A percentile compares a stretch with the other conserved stretches of the same genome.
These are phyloP conservation scores for Aphanomyces astaci DNA, from an alignment of 352 stramenopile genomes.

Conservation along the genomic window DNA sequence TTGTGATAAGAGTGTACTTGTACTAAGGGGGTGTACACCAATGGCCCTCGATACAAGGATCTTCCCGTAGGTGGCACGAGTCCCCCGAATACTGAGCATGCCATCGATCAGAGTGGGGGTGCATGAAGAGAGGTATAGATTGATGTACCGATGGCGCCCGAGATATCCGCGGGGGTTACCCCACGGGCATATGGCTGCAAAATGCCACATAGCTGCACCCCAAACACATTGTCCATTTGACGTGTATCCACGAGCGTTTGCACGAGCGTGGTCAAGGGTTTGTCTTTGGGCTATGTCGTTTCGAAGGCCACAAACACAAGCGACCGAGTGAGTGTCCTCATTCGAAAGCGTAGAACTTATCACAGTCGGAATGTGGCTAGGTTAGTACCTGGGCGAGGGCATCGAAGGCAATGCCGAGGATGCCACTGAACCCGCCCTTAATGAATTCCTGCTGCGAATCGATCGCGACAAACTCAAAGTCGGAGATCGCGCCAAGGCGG, in stretches of 20 bases:
- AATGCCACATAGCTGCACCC: slow-evolving; percentile 64
- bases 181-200: slow-evolving; percentile 44
- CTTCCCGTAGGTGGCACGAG: slow-evolving; percentile 37
- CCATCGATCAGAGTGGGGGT: slow-evolving; percentile 31
- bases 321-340: too few species aligned
- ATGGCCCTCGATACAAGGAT: slow-evolving; percentile 47
- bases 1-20: too few species aligned
- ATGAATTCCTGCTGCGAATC: slow-evolving; percentile 54
- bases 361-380: too few species aligned
- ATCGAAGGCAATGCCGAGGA: slow-evolving; percentile 56
- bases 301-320: too few species aligned
- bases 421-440: slow-evolving; percentile 61
- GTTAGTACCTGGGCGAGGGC: slow-evolving; percentile 40
- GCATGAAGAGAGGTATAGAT: too few species aligned
- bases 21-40: slow-evolving; percentile 67
- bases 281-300: slow-evolving; percentile 35
- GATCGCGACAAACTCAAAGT: slow-evolving; percentile 57
- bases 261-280: slow-evolving; percentile 51
- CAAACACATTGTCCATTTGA: slow-evolving; percentile 49
- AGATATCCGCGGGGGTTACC: slow-evolving; percentile 31
- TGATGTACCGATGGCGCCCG: slow-evolving; percentile 29
- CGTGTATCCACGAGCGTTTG: slow-evolving; percentile 37
- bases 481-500: slow-evolving; percentile 38
- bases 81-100: slow-evolving; percentile 50
- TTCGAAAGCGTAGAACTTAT: too few species aligned